Base-by-base conservation (phyloP, 306 rosid genomes). In the Mimosa bimucronata region DNA sequence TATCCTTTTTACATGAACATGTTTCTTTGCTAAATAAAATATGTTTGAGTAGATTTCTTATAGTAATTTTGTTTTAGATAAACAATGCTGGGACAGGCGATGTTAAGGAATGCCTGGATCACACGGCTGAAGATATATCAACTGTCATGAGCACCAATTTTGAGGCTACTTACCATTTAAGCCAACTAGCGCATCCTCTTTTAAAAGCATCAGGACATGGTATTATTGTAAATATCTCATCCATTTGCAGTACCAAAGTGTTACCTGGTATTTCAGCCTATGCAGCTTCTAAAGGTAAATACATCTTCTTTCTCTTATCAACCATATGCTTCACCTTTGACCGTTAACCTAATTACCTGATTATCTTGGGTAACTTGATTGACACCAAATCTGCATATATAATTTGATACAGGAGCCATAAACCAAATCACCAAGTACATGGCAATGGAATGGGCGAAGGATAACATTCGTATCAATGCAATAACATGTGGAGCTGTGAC, bases 231-330 rank as follows among this genome's bases (percentile, higher is more conserved):
- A 82, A 82, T 18, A 50, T 66, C 3, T 85, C 90, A 1, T 87
- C 85, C 0, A 14, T 74, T 37, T 6, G 30, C 0, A 71, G 85
- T 34, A 25, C 55, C 5, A 85, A 28, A 28, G 89, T 89, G 44
- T 4, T 80, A 0, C 90, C 92, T n/a, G 2, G 7, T 19, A 2
- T 45, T 8, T 83, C 92, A 11, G 62, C 79, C 25, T 88, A 88
- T 82, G 86, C 84, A 14, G 90, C 91, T 25, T 84, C 94, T 41
- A 94, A 87, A 87, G 94, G 97, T 81, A n/a, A 1, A n/a, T n/a
- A 2, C n/a, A 11, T n/a, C 26, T 19, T 52, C 25, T 46, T 46
- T 19, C 11, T 52, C 26, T 18, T 11, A 52, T 52, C 12, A 52
- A 52, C n/a, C 60, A n/a, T 52, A 25, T 19, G n/a, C 3, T 52